These are phyloP conservation scores for Apiospora hydei DNA, from an alignment of 2,329 filamentous ascomycete species.

Conservation along the genomic window DNA sequence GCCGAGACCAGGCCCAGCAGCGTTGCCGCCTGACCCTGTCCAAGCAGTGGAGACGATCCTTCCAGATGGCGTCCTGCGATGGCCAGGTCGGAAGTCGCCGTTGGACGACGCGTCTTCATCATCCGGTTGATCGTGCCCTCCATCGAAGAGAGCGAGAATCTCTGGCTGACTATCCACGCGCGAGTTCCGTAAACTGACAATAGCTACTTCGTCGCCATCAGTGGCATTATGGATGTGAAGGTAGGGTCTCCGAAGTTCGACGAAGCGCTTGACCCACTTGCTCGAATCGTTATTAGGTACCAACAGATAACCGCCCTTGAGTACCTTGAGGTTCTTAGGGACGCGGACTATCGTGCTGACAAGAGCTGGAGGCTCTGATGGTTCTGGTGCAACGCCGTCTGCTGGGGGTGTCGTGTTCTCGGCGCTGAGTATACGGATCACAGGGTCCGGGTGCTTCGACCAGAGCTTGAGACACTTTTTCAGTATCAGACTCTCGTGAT, in stretches of 20 bases:
- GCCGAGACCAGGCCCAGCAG: slow-evolving; percentile 53
- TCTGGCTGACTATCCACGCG: slow-evolving; percentile 93
- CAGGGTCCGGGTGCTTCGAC: slow-evolving; percentile 65
- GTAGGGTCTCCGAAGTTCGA: slow-evolving; percentile 90
- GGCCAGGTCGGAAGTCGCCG: slow-evolving; percentile 52
- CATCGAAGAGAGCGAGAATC: slow-evolving; percentile 74
- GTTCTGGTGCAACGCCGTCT: slow-evolving; percentile 62
- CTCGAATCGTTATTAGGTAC: slow-evolving; percentile 82
- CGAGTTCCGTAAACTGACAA: slow-evolving; percentile 87
- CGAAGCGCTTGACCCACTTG: slow-evolving; percentile 90
- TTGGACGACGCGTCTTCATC: slow-evolving; percentile 32
- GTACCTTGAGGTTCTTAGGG: slow-evolving; percentile 79
- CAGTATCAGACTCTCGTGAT: slow-evolving; percentile 55
- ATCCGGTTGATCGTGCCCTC: slow-evolving; percentile 33
- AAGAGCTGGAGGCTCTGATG: slow-evolving; percentile 65
- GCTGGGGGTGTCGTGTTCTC: slow-evolving; percentile 73
- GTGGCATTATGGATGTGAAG: slow-evolving; percentile 86
- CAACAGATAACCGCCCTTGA: slow-evolving; percentile 89
- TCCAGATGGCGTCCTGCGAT: slow-evolving; percentile 58
- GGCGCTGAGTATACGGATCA: slow-evolving; percentile 62
- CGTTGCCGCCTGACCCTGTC: slow-evolving; percentile 53
- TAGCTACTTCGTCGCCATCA: slow-evolving; percentile 88
- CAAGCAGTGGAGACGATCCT: slow-evolving; percentile 63
- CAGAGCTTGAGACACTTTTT: slow-evolving; percentile 70
- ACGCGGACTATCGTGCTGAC: slow-evolving; percentile 79